Evolutionary conservation across 1,139 yeast genomes (phyloP), one percentile per base, ranked within the genome.

Genomic region (Saccharomyces hybrid): DNA sequence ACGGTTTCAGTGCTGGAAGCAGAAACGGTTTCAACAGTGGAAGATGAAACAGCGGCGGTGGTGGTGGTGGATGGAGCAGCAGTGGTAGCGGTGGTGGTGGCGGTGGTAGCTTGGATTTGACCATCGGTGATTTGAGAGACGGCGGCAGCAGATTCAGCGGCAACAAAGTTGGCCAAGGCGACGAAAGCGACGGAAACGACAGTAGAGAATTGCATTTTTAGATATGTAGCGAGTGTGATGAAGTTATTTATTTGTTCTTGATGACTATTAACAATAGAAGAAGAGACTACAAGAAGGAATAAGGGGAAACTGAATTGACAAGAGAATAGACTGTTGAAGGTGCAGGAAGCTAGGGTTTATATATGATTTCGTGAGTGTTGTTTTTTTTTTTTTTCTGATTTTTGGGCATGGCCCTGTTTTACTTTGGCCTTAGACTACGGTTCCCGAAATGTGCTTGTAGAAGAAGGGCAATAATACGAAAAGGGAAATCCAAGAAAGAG

Each of bases 11-110:
- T 32, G 38, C 38, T 32, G 38, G 38, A 32, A 13, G 38, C 14
- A 32, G 38, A 32, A 5, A 32, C 38, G 38, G 38, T 32, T 32
- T 32, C 38, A 5, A 32, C 38, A 13, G 38, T n/a, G 19, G 38
- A 32, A 32, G 38, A 32, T 32, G 38, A 3, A 19, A 3, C 23
- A 19, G 23, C 0, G 3, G 23, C 4, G 23, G 54, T 32, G 14
- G 53, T 42, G 23, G 55, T 53, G 49, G 55, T 46, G 41, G 54
- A 26, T 19, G 32, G 23, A 29, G 19, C 19, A 38, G 71, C 67
- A 44, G 38, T 13, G 23, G 23, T 19, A 19, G 23, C 23, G 42
- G 48, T 56, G 56, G 76, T 74, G 49, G 72, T 75, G 23, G 71
- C 67, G 42, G 38, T 13, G 23, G 23, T 19, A 19, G 23, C 23